Conservation (phyloP, 1,139 yeast genomes). For the Magnusiomyces sp. region DNA sequence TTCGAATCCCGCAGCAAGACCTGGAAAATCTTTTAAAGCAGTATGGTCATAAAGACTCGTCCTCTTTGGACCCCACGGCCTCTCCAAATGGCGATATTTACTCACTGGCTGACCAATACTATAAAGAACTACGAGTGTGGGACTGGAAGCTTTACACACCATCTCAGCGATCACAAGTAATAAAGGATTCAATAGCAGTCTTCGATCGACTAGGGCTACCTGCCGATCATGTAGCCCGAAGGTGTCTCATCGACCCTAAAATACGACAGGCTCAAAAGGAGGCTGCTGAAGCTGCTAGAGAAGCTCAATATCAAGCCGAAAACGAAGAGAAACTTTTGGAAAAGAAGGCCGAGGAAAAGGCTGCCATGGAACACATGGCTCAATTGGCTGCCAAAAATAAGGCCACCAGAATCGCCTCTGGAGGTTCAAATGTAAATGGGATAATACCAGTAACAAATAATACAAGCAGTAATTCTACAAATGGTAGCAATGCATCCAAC, state of each 20-base stretch:
- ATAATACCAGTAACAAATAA: too few species aligned
- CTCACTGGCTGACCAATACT: constrained; percentile 26
- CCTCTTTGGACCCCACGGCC: not conserved
- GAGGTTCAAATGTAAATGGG: too few species aligned
- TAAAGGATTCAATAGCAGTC: constrained; percentile 26
- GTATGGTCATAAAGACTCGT: constrained; percentile 17
- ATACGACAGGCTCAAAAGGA: constrained; percentile 17
- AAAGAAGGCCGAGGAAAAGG: constrained; percentile 7
- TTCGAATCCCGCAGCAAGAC: constrained; percentile 25
- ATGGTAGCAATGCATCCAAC: too few species aligned
- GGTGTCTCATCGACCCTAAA: constrained; percentile 27
- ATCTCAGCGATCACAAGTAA: constrained; percentile 27
- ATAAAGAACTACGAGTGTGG: constrained; percentile 32
- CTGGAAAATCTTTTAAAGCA: constrained; percentile 25
- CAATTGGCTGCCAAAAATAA: constrained; percentile 8
- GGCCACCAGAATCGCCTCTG: too few species aligned
- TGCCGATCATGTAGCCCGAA: constrained; percentile 27
- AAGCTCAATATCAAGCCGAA: constrained; percentile 12
- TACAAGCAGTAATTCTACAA: too few species aligned
- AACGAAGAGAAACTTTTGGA: not conserved
- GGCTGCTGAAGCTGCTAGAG: constrained; percentile 8
- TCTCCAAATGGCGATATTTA: constrained; percentile 9
- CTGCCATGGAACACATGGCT: constrained; percentile 6
- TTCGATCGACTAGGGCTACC: constrained; percentile 28
- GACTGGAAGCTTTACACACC: constrained; percentile 33